Percentiles rank a stretch among this genome's conserved stretches.
phyloP scores from a whole-genome alignment of 2,329 filamentous ascomycete genomes.

The Fusarium clavum region DNA sequence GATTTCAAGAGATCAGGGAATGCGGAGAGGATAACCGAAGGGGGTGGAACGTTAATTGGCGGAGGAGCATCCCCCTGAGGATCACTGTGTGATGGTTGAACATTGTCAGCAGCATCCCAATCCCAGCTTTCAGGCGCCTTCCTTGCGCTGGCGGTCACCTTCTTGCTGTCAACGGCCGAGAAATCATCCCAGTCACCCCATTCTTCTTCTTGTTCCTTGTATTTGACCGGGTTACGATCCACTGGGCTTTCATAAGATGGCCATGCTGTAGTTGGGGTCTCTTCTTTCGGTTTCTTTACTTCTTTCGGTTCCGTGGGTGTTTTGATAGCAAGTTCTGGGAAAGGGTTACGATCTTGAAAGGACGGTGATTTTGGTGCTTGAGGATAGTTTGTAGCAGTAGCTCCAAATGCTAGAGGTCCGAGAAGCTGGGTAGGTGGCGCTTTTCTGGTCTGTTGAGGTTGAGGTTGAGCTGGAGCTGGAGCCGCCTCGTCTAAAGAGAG shows the following conservation, averaged over 20 bases:
- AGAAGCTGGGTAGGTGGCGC: slow-evolving; percentile 50
- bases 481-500: slow-evolving; percentile 54
- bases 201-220: slow-evolving; percentile 54
- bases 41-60: slow-evolving; percentile 89
- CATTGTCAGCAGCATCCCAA: slow-evolving; percentile 60
- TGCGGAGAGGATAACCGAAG: slow-evolving; percentile 81
- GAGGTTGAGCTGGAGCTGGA: slow-evolving; percentile 34
- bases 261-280: slow-evolving; percentile 60
- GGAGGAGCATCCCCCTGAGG: slow-evolving; percentile 60
- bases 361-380: slow-evolving; percentile 64
- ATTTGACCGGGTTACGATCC: slow-evolving; percentile 15
- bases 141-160: slow-evolving; percentile 25
- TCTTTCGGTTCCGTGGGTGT: slow-evolving; percentile 55
- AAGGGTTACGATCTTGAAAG: slow-evolving; percentile 65
- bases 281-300: slow-evolving; percentile 50
- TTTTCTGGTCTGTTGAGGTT: slow-evolving; percentile 33
- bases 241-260: slow-evolving; percentile 51
- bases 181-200: slow-evolving; percentile 66
- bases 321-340: slow-evolving; percentile 61
- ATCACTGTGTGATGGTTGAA: slow-evolving; percentile 40
- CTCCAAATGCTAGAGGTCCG: slow-evolving; percentile 46
- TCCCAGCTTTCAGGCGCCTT: slow-evolving; percentile 57
- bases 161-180: slow-evolving; percentile 42
- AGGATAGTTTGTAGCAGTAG: slow-evolving; percentile 52
- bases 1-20: slow-evolving; percentile 78